Percentiles rank a stretch among this genome's conserved stretches.
Conservation (phyloP, 345 rosid genomes). For the Citrus medica region DNA sequence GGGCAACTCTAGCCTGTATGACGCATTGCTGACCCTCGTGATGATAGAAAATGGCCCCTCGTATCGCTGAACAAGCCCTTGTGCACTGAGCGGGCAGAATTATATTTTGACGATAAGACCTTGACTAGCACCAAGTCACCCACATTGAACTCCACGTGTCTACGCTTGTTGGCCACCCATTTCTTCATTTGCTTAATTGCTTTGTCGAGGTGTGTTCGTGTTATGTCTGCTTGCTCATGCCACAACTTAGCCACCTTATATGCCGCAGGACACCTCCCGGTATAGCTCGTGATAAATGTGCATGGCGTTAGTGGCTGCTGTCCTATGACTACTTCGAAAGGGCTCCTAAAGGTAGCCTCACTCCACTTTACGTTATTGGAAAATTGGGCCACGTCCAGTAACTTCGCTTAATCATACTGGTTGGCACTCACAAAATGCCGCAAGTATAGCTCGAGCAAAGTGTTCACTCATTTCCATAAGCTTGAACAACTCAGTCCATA, state of each 20-base stretch:
- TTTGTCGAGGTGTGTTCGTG: no score
- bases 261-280: fast-evolving
- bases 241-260: background rate
- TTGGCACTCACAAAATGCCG: background rate
- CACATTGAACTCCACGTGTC: no score
- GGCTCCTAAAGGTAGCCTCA: fast-evolving
- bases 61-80: no score
- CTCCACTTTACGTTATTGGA: background rate
- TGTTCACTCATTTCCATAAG: background rate
- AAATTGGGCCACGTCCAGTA: background rate
- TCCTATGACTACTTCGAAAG: background rate
- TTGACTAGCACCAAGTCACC: no score
- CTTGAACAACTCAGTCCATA: background rate
- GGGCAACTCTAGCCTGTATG: no score
- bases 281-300: fast-evolving
- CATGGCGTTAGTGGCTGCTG: background rate
- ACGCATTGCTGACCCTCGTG: no score
- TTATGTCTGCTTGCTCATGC: background rate
- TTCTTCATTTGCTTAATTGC: no score
- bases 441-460: background rate
- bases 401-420: background rate
- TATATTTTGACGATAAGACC: no score
- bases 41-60: no score
- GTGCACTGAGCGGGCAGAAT: fast-evolving
- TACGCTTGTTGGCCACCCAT: fast-evolving